Base-by-base conservation (phyloP, 2,329 filamentous ascomycete genomes). In the Sporothrix schenckii region DNA sequence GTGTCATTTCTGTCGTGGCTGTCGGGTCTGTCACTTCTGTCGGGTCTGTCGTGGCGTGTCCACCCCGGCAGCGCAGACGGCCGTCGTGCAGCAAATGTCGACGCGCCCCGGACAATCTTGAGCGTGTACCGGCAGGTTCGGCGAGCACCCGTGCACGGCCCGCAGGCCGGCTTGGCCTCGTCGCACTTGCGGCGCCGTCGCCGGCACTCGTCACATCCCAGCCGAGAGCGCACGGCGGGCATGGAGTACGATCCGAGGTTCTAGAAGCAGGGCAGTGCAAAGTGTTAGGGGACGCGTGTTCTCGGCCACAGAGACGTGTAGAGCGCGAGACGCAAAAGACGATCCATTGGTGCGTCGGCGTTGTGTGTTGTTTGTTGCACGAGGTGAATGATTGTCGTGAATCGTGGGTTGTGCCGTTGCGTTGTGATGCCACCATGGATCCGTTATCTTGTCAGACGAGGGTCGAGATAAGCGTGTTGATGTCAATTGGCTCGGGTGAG, bases 201-300 rank as follows among this genome's bases (percentile, higher is more conserved):
- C 49, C 71, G 69, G 39, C 71, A 72, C 67, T 71, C 71, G 21
- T 71, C 67, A 54, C 71, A 72, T 39, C 71, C 71, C 16, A 70
- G 24, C 14, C 71, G 65, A 5, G 71, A 72, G 2, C 70, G 66
- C 11, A n/a, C 49, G 19, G 11, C 13, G 30, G 63, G 63, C 63
- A 66, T 66, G 13, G 44, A 19, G 14, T 2, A 49, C 2, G 14
- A 19, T 16, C 5, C 13, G 13, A 14, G 16, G 44, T n/a, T n/a
- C n/a, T n/a, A n/a, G n/a, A n/a, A n/a, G n/a, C 11, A 49, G 44
- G 44, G 14, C 16, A 14, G 44, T 14, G 16, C 2, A 49, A n/a
- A 6, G 44, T 19, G 44, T 49, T 49, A 49, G 11, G 14, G 44
- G 14, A n/a, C 44, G 44, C 44, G 14, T 49, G 44, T 49, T 49